phyloP scores from a whole-genome alignment of 2,329 filamentous ascomycete genomes.

The Colletotrichum chlorophyti region DNA sequence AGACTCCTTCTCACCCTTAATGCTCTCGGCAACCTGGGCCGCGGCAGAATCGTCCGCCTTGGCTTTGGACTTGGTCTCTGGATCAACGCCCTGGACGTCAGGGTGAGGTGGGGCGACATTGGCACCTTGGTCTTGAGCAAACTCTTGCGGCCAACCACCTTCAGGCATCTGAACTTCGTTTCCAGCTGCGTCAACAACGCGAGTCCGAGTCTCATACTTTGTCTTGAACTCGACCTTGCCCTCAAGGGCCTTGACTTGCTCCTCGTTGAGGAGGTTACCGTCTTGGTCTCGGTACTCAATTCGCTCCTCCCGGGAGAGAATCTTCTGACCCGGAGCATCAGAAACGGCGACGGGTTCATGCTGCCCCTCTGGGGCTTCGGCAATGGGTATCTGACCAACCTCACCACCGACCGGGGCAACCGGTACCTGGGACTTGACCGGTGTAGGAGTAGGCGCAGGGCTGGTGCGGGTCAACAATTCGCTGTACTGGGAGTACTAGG shows the following conservation, averaged over 20 bases:
- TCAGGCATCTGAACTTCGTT: constrained; percentile 70
- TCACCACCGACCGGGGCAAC: constrained; percentile 16
- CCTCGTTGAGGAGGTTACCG: constrained; percentile 84
- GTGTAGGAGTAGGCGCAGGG: constrained; percentile 10
- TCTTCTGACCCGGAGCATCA: constrained; percentile 55
- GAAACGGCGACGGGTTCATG: constrained; percentile 48
- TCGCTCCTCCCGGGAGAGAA: constrained; percentile 73
- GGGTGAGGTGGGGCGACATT: constrained; percentile 65
- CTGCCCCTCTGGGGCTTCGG: constrained; percentile 35
- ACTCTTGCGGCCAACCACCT: constrained; percentile 44
- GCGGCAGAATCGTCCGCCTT: constrained; percentile 46
- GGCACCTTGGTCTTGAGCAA: constrained; percentile 36
- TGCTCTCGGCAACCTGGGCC: constrained; percentile 52
- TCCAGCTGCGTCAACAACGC: constrained; percentile 79
- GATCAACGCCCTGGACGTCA: constrained; percentile 66
- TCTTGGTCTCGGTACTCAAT: constrained; percentile 95
- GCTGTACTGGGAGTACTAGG: constrained; percentile 28
- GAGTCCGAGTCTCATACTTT: constrained; percentile 92
- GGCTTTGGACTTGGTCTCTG: constrained; percentile 58
- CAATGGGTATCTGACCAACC: constrained; percentile 36
- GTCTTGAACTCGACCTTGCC: constrained; percentile 97
- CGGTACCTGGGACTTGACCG: constrained; percentile 18
- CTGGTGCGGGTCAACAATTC: constrained; percentile 13
- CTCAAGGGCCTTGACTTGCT: constrained; percentile 82
- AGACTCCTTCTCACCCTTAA: constrained; percentile 65